These are phyloP conservation scores for Pseudopyricularia javanii DNA, from an alignment of 2,329 filamentous ascomycete species.

Conservation along the genomic window DNA sequence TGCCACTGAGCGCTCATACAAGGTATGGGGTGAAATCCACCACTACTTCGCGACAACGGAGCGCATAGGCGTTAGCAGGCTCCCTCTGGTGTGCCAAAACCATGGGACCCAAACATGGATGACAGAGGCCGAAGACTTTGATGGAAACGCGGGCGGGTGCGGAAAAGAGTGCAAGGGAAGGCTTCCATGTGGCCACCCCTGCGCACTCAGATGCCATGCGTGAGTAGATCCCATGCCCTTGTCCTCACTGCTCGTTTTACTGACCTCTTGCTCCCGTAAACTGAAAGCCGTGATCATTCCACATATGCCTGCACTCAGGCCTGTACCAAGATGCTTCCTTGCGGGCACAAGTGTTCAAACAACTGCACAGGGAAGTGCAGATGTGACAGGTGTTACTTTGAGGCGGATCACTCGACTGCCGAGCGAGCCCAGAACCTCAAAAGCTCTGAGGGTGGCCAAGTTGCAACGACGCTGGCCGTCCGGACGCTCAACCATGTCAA, in stretches of 20 bases:
- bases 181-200: slow-evolving; percentile 38
- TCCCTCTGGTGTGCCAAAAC: slow-evolving; percentile 52
- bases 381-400: background rate
- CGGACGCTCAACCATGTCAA: background rate
- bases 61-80: slow-evolving; percentile 15
- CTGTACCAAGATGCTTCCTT: background rate
- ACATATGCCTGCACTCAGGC: background rate
- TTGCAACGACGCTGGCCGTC: background rate
- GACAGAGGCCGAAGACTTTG: slow-evolving; percentile 36
- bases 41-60: slow-evolving; percentile 27
- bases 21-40: slow-evolving; percentile 37
- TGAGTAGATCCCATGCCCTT: slow-evolving; percentile 15
- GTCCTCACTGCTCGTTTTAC: no score
- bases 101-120: slow-evolving; percentile 43
- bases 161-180: slow-evolving; percentile 25
- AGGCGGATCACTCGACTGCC: background rate
- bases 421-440: background rate
- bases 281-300: background rate
- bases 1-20: slow-evolving; percentile 23
- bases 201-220: slow-evolving; percentile 38
- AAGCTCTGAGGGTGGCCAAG: background rate
- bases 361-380: slow-evolving; percentile 2
- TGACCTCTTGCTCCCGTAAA: background rate
- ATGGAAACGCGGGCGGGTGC: slow-evolving; percentile 38
- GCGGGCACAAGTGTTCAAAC: slow-evolving; percentile 1